phyloP scores from a whole-genome alignment of 192 early-diverging fungal genomes.

The Coemansia sp. region DNA sequence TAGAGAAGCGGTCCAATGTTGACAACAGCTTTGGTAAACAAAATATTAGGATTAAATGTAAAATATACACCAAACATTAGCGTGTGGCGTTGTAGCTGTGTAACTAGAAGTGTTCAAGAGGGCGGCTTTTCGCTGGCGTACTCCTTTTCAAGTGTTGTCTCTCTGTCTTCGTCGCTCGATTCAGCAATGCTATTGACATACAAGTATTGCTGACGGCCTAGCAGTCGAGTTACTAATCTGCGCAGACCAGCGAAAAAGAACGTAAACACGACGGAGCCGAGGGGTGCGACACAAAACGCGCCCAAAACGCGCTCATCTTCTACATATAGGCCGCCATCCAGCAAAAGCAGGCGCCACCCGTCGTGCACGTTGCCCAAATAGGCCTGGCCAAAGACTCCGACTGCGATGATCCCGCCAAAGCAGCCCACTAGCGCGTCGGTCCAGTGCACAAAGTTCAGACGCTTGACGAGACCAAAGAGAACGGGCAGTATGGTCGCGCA shows the following conservation, averaged over 20 bases:
- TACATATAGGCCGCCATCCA: constrained; percentile 57
- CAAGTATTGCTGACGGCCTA: constrained; percentile 34
- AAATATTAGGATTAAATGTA: background rate
- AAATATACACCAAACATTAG: background rate
- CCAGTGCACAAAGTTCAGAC: constrained; percentile 57
- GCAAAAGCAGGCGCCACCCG: constrained; percentile 53
- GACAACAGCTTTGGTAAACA: background rate
- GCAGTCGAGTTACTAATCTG: constrained; percentile 21
- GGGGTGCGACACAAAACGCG: constrained; percentile 60
- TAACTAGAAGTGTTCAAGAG: background rate
- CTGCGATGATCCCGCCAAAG: constrained; percentile 58
- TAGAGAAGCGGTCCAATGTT: background rate
- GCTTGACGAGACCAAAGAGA: constrained; percentile 55
- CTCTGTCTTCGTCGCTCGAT: background rate
- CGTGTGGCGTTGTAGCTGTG: background rate
- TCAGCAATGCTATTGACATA: constrained; percentile 26
- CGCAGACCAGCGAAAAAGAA: constrained; percentile 47
- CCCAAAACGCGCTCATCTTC: constrained; percentile 61
- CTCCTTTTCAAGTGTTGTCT: background rate
- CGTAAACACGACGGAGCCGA: constrained; percentile 51
- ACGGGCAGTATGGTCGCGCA: constrained; percentile 62
- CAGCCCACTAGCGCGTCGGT: constrained; percentile 58
- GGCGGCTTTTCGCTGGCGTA: constrained; percentile 6
- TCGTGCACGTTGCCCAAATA: constrained; percentile 56
- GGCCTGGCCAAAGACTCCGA: constrained; percentile 58